A percentile compares a stretch with the other conserved stretches of the same genome.
These are phyloP conservation scores for Penicillium maclennaniae DNA, from an alignment of 495 filamentous ascomycete genomes.

Conservation along the genomic window DNA sequence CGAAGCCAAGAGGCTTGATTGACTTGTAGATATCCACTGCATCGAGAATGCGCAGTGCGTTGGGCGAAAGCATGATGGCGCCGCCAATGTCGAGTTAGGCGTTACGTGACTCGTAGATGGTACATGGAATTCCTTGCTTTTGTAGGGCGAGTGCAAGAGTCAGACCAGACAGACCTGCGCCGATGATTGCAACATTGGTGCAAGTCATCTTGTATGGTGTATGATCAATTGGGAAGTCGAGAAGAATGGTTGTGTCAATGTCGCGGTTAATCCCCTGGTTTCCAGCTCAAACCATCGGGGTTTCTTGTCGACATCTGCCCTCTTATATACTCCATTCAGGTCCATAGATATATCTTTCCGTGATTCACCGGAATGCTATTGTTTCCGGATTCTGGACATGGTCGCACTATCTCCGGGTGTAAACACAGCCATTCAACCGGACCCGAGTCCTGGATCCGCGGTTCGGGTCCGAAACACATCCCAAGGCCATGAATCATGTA, in stretches of 20 bases:
- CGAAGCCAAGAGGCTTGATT: slow-evolving; percentile 25
- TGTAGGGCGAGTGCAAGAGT: slow-evolving; percentile 43
- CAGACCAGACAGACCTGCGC: slow-evolving; percentile 47
- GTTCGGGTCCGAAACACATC: too few relatives aligned
- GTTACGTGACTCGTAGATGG: slow-evolving; percentile 42
- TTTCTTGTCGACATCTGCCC: too few relatives aligned
- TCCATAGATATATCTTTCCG: too few relatives aligned
- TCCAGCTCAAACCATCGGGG: too few relatives aligned
- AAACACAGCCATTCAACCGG: too few relatives aligned
- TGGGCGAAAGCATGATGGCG: slow-evolving; percentile 51
- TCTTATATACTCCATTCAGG: too few relatives aligned
- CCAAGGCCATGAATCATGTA: too few relatives aligned
- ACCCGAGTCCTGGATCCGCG: too few relatives aligned
- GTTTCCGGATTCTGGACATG: too few relatives aligned
- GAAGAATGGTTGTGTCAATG: not conserved
- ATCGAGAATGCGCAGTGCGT: slow-evolving; percentile 48
- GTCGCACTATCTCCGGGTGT: too few relatives aligned
- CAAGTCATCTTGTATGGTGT: slow-evolving; percentile 11
- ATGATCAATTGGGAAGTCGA: not conserved
- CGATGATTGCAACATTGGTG: slow-evolving; percentile 41
- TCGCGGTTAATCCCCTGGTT: not conserved
- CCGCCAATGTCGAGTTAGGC: slow-evolving; percentile 39
- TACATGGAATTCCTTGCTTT: slow-evolving; percentile 33
- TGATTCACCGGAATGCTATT: too few relatives aligned
- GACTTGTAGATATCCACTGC: slow-evolving; percentile 40